Evolutionary conservation across 768 basidiomycete genomes (phyloP).

Genomic region (Cyclocybe aegerita): DNA sequence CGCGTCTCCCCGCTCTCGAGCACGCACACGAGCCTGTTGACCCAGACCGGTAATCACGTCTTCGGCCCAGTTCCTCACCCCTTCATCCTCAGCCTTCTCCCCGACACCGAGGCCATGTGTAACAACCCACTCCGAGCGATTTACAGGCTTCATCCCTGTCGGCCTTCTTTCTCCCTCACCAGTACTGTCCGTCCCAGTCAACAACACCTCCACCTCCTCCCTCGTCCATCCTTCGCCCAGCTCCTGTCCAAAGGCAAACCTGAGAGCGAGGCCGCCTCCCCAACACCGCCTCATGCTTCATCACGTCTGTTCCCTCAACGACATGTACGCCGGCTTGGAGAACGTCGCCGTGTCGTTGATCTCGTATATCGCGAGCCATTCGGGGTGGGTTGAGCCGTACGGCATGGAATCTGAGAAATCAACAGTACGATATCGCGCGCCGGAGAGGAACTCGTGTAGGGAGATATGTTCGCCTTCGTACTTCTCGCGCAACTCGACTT

Average conservation of each 20-base stretch:
- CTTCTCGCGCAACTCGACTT: slow-evolving; percentile 56
- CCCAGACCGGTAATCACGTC: no score
- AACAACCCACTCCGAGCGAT: no score
- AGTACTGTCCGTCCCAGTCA: no score
- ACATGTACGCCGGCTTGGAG: slow-evolving; percentile 39
- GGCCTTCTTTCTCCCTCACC: no score
- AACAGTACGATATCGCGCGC: slow-evolving; percentile 41
- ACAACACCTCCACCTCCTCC: slow-evolving; percentile 18
- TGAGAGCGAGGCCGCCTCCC: no score
- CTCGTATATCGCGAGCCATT: slow-evolving; percentile 53
- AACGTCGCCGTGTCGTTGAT: slow-evolving; percentile 41
- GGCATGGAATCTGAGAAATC: slow-evolving; percentile 17
- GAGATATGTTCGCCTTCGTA: slow-evolving; percentile 59
- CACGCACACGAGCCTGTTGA: slow-evolving; percentile 26
- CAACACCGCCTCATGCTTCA: slow-evolving; percentile 39
- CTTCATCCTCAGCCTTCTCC: no score
- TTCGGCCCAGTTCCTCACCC: no score
- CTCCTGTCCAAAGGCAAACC: no score
- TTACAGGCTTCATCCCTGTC: no score
- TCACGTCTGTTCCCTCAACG: slow-evolving; percentile 40
- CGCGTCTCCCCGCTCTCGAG: slow-evolving; percentile 41
- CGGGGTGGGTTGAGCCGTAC: slow-evolving; percentile 20
- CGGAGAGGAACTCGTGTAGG: slow-evolving; percentile 44
- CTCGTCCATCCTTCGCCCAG: slow-evolving; percentile 41
- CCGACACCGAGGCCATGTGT: no score